Base-by-base conservation (phyloP, 306 rosid species). In the Prunus mume region DNA sequence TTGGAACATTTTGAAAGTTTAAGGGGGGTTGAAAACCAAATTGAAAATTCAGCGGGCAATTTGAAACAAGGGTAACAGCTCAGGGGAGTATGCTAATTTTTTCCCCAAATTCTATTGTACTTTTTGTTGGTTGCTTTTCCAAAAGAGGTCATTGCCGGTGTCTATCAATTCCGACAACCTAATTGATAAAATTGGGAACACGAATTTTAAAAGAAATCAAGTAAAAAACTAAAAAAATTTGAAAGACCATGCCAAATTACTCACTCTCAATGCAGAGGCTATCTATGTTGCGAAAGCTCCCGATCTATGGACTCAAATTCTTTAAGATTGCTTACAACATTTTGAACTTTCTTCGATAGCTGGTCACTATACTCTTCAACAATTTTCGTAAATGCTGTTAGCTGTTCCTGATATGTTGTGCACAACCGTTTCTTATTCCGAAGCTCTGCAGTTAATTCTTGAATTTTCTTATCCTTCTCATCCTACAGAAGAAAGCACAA, bases 381-480 rank as follows among this genome's bases (percentile, higher is more conserved):
- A 51, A 88, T 85, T 82, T 90, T 89, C 86, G 92, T 82, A 66
- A 90, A 88, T 51, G 86, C 83, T 41, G 83, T 76, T 67, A 92
- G 78, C 83, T 94, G 97, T 76, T 92, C 96, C 82, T 88, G 88
- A 86, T 94, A 94, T 73, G 91, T 80, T 41, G 90, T 76, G 65
- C 96, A 91, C 76, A 94, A 68, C 69, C 97, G 87, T 78, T 92
- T 94, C 85, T 89, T 94, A 70, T 82, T 89, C 81, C 97, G 95
- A 82, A 94, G 88, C 86, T 94, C 97, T 12, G 86, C 76, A 54
- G 96, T 92, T 78, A 94, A 78, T 79, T 94, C 98, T 83, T 90
- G 98, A 82, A 94, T 92, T 85, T 49, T 93, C 83, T 85, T 94
- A 84, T 94, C 96, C 85, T 89, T 94, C 76, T 94, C 98, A 79